phyloP scores from a whole-genome alignment of 1,284 basidiomycete genomes.

The Leccinum ponderosum region DNA sequence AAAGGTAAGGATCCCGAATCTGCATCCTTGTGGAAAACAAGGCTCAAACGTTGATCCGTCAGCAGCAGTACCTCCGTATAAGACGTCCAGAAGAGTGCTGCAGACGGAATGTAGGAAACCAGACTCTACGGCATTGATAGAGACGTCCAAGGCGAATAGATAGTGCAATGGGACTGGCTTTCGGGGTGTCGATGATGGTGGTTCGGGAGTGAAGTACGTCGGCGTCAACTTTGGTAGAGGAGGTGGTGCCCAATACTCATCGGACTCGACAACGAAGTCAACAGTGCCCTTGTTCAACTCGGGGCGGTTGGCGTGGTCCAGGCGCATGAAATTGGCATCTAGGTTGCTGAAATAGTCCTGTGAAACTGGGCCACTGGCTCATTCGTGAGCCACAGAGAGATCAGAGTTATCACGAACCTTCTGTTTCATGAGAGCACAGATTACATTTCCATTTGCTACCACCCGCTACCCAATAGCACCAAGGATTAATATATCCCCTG shows the following conservation, averaged over 20 bases:
- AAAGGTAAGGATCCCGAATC: constrained; percentile 85
- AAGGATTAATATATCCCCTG: constrained; percentile 93
- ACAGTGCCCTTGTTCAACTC: constrained; percentile 92
- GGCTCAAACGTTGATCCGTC: constrained; percentile 45
- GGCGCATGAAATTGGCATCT: constrained; percentile 76
- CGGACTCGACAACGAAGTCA: constrained; percentile 80
- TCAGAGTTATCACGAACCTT: constrained; percentile 54
- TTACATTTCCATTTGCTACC: constrained; percentile 94
- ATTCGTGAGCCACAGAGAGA: neutral
- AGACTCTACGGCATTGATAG: constrained; percentile 66
- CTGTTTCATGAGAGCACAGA: constrained; percentile 80
- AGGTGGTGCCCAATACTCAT: constrained; percentile 88
- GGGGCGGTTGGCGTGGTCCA: constrained; percentile 83
- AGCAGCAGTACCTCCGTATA: constrained; percentile 64
- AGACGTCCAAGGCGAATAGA: constrained; percentile 92
- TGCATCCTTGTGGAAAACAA: constrained; percentile 54
- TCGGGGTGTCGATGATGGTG: constrained; percentile 49
- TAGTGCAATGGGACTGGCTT: constrained; percentile 72
- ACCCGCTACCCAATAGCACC: constrained; percentile 86
- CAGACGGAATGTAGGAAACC: constrained; percentile 80
- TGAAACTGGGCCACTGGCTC: constrained; percentile 51
- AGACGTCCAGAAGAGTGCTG: constrained; percentile 58
- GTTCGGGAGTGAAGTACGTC: constrained; percentile 51
- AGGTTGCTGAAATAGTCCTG: constrained; percentile 87
- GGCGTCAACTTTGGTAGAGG: constrained; percentile 53